Conservation (phyloP, 768 basidiomycete genomes). For the Rhodocollybia butyracea region DNA sequence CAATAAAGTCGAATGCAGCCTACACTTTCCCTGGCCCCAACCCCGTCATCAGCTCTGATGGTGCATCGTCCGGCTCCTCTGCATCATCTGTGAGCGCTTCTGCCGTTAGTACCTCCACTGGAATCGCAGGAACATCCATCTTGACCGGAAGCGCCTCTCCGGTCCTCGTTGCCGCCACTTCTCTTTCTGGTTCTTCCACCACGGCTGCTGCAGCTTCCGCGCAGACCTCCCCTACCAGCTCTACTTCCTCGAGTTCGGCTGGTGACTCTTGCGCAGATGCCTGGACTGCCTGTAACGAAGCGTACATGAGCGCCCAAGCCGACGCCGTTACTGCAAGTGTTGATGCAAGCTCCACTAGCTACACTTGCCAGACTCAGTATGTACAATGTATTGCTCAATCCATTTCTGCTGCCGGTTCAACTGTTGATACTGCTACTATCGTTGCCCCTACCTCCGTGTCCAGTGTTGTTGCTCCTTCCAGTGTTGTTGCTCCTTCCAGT, state of each 20-base stretch:
- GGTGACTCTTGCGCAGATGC: not conserved
- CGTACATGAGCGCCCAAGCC: not conserved
- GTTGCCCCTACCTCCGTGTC: too few species aligned
- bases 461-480: too few species aligned
- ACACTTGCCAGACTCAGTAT: not conserved
- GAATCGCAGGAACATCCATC: not conserved
- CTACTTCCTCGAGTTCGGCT: not conserved
- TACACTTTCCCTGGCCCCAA: constrained; percentile 6
- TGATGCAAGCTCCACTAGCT: not conserved
- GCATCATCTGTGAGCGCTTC: not conserved
- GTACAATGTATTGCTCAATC: not conserved
- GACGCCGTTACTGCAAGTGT: not conserved
- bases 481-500: too few species aligned
- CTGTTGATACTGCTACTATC: too few species aligned
- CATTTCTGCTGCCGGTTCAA: not conserved
- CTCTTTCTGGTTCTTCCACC: not conserved
- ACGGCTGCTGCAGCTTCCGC: not conserved
- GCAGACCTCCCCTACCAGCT: not conserved
- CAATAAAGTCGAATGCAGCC: not conserved
- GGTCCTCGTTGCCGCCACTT: not conserved
- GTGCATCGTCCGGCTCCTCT: not conserved
- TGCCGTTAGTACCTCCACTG: not conserved
- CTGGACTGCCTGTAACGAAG: constrained; percentile 1
- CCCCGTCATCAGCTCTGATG: not conserved
- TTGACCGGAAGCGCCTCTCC: not conserved